These are phyloP conservation scores for Dovyalis caffra DNA, from an alignment of 345 rosid species.

Conservation along the genomic window DNA sequence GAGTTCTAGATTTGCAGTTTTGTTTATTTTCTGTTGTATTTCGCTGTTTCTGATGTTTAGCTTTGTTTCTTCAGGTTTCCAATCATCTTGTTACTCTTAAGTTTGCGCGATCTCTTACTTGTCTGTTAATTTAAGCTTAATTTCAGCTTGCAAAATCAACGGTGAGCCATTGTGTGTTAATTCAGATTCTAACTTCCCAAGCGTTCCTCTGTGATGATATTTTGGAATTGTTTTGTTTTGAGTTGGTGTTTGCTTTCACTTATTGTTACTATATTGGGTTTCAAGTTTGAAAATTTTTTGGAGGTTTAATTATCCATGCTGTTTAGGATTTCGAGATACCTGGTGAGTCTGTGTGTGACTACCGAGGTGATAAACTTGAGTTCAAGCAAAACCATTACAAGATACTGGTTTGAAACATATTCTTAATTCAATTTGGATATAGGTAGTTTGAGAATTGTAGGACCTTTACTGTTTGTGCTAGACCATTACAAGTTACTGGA, in stretches of 20 bases:
- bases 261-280: neutral
- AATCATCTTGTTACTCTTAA: constrained; percentile 1
- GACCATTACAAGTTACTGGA: neutral
- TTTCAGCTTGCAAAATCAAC: neutral
- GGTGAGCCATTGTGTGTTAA: neutral
- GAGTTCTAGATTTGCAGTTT: neutral
- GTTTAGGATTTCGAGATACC: neutral
- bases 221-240: neutral
- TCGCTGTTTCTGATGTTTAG: neutral
- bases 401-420: neutral
- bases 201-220: neutral
- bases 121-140: neutral
- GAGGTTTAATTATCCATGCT: neutral
- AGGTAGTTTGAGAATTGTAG: neutral
- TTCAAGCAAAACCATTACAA: no score
- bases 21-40: neutral
- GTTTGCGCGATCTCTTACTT: constrained; percentile 9
- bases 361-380: neutral
- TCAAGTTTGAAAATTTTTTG: neutral
- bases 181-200: neutral
- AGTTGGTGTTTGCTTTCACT: neutral
- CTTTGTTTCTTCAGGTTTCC: constrained; percentile 6
- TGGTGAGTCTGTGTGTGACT: neutral
- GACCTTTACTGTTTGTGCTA: neutral
- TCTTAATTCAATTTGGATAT: neutral